Conservation (phyloP, 148 eudicot species). For the Rhododendron ferrugineum region DNA sequence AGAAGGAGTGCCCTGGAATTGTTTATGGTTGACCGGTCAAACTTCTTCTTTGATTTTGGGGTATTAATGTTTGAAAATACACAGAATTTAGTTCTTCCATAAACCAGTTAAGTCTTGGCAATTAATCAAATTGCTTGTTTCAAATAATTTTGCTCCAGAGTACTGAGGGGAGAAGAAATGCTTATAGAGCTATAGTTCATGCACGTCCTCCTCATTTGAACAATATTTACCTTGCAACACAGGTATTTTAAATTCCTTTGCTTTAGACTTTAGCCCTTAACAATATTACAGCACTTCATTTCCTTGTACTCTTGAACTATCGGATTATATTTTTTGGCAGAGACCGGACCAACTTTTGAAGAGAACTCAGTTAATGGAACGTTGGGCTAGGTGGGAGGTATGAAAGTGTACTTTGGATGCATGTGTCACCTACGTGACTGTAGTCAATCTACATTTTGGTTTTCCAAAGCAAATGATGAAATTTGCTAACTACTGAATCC, state of each 20-base stretch:
- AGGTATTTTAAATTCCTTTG: constrained; percentile 41
- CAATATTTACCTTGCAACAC: constrained; percentile 92
- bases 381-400: constrained; percentile 99
- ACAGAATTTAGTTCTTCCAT: background rate
- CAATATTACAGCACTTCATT: background rate
- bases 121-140: constrained; percentile 5
- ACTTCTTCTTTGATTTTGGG: constrained; percentile 96
- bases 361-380: constrained; percentile 97
- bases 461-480: background rate
- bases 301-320: background rate
- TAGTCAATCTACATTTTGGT: background rate
- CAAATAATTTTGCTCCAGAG: constrained; percentile 35
- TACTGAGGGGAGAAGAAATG: constrained; percentile 74
- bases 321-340: constrained; percentile 28
- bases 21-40: constrained; percentile 95
- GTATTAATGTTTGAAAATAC: constrained; percentile 34
- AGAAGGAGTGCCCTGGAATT: constrained; percentile 96
- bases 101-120: background rate
- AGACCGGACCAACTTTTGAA: constrained; percentile 94
- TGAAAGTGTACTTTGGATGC: constrained; percentile 5
- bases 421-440: background rate
- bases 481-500: background rate
- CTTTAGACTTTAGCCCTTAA: background rate
- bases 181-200: constrained; percentile 91
- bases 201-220: constrained; percentile 90